Percentiles rank a stretch among this genome's conserved stretches.
Evolutionary conservation across 345 rosid species (phyloP).

Genomic region (Psidium guajava): DNA sequence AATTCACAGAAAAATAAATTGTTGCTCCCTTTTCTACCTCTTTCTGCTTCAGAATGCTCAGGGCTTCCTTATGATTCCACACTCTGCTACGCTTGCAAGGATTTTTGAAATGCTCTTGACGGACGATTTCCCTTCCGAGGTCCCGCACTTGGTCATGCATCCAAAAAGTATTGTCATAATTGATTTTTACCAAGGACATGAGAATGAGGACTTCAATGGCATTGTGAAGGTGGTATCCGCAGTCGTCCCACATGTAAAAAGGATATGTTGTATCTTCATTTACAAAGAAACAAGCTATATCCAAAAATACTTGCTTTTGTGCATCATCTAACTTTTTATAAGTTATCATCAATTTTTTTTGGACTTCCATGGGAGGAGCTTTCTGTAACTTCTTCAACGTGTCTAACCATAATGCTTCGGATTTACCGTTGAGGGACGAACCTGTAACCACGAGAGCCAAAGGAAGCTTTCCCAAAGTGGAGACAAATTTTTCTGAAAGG

Average conservation of each 20-base stretch:
- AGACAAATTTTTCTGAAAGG: background rate
- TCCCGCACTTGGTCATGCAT: background rate
- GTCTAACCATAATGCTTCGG: background rate
- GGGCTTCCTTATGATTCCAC: background rate
- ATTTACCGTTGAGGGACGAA: background rate
- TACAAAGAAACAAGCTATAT: background rate
- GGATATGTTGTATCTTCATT: background rate
- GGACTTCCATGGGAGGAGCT: background rate
- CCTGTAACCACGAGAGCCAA: background rate
- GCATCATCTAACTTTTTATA: background rate
- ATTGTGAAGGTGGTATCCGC: background rate
- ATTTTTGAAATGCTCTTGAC: background rate
- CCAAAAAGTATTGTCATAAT: background rate
- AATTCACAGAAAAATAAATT: background rate
- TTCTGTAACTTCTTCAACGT: background rate
- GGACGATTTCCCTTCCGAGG: background rate
- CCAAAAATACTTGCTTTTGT: background rate
- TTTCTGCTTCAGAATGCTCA: background rate
- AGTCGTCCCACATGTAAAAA: background rate
- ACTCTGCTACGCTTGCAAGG: background rate
- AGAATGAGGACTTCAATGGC: background rate
- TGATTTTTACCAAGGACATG: background rate
- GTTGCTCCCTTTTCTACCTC: background rate
- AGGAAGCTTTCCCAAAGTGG: background rate
- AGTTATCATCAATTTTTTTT: background rate